Evolutionary conservation across 1,284 basidiomycete genomes (phyloP).

Genomic region (Puccinia coronata): DNA sequence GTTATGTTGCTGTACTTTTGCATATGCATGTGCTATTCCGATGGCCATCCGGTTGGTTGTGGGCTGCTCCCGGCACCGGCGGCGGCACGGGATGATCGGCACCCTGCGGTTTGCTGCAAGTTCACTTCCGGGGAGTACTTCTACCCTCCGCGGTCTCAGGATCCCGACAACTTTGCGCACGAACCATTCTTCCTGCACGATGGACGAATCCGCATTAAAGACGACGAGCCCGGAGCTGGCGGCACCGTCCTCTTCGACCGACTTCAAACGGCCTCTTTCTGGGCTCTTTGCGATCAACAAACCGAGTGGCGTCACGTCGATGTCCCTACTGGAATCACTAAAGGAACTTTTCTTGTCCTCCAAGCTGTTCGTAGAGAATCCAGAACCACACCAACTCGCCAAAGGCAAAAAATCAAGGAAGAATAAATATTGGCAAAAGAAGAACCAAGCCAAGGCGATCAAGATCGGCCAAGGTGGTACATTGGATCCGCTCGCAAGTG

Average conservation of each 20-base stretch:
- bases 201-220: slow-evolving; percentile 11
- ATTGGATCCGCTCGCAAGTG: slow-evolving; percentile 93
- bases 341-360: slow-evolving; percentile 79
- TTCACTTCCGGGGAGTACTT: neutral
- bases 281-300: slow-evolving; percentile 81
- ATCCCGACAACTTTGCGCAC: neutral
- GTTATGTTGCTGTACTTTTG: too few relatives aligned
- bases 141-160: neutral
- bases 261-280: slow-evolving; percentile 65
- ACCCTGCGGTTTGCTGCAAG: neutral
- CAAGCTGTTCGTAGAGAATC: slow-evolving; percentile 68
- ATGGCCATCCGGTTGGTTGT: too few relatives aligned
- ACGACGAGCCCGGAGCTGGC: neutral
- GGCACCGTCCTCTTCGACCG: neutral
- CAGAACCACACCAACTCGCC: neutral
- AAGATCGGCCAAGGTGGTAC: slow-evolving; percentile 94
- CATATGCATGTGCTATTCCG: too few relatives aligned
- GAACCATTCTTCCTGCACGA: neutral
- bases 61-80: too few relatives aligned
- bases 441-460: slow-evolving; percentile 57
- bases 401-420: slow-evolving; percentile 51
- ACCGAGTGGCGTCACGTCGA: slow-evolving; percentile 83
- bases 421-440: slow-evolving; percentile 51
- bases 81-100: slow-evolving; percentile 6
- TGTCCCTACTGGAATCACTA: slow-evolving; percentile 83